Conservation (phyloP, 1,284 basidiomycete genomes). For the Fomes fomentarius region DNA sequence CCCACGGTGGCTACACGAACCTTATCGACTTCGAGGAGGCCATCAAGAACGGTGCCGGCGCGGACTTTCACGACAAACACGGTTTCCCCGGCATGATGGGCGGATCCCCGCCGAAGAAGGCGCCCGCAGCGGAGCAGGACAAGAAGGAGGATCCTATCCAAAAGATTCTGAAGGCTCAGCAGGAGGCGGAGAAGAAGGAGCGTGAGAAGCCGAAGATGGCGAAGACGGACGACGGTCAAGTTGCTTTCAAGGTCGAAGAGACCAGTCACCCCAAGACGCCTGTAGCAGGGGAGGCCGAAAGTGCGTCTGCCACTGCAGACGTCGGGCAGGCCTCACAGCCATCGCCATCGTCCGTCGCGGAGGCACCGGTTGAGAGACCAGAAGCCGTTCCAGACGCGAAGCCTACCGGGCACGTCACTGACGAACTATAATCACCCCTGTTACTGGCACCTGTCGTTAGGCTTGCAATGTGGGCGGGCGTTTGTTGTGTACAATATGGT, state of each 20-base stretch:
- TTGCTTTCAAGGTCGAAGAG: slow-evolving; percentile 28
- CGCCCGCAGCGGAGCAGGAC: slow-evolving; percentile 23
- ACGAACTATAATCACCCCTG: slow-evolving; percentile 17
- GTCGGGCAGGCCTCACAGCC: neutral
- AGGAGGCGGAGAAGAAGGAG: slow-evolving; percentile 31
- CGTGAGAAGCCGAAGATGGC: slow-evolving; percentile 32
- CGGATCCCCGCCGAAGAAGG: slow-evolving; percentile 27
- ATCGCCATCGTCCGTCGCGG: neutral
- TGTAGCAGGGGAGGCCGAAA: slow-evolving; percentile 20
- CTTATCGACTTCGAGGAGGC: slow-evolving; percentile 58
- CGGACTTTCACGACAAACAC: slow-evolving; percentile 46
- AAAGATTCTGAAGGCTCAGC: slow-evolving; percentile 32
- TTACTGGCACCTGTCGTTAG: too few species aligned
- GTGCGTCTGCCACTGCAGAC: slow-evolving; percentile 6
- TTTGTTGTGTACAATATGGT: slow-evolving; percentile 13
- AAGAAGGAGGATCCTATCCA: slow-evolving; percentile 30
- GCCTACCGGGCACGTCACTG: slow-evolving; percentile 12
- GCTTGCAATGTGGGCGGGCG: slow-evolving; percentile 17
- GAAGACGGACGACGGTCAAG: slow-evolving; percentile 36
- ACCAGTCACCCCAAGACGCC: slow-evolving; percentile 31
- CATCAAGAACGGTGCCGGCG: slow-evolving; percentile 44
- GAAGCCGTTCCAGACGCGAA: slow-evolving; percentile 6
- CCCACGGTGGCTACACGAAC: slow-evolving; percentile 52
- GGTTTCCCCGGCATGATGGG: slow-evolving; percentile 52
- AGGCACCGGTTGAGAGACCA: slow-evolving; percentile 2